Percentiles rank a stretch among this genome's conserved stretches.
Conservation (phyloP, 148 eudicot species). For the Camellia sinensis region DNA sequence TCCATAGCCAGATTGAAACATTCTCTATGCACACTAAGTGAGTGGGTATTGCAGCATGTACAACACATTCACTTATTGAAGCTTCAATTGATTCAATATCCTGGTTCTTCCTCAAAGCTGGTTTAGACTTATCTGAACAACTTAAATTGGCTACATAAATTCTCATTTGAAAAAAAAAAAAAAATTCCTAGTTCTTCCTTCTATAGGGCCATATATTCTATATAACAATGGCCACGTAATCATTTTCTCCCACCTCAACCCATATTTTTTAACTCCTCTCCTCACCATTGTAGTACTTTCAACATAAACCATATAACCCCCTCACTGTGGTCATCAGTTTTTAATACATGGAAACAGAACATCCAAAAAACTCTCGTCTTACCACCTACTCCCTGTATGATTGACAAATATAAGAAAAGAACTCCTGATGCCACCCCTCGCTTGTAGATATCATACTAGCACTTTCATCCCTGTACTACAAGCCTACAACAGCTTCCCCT, state of each 20-base stretch:
- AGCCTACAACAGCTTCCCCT: neutral
- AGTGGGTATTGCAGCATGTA: neutral
- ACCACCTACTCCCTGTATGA: neutral
- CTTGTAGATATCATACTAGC: neutral
- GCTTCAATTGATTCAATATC: neutral
- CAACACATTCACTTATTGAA: neutral
- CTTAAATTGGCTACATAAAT: neutral
- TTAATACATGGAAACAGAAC: neutral
- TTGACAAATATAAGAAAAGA: neutral
- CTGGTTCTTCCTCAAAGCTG: neutral
- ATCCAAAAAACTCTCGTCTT: neutral
- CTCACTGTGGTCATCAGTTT: neutral
- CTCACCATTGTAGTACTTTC: neutral
- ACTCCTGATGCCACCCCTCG: neutral
- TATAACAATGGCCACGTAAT: neutral
- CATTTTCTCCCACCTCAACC: neutral
- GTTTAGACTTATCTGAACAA: neutral
- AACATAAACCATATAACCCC: neutral
- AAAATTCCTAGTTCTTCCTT: neutral
- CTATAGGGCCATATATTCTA: neutral
- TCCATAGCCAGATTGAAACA: neutral
- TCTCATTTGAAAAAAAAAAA: neutral
- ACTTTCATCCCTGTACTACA: neutral
- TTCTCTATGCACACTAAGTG: neutral
- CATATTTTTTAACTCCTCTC: neutral